A percentile compares a stretch with the other conserved stretches of the same genome.
Evolutionary conservation across 2,329 filamentous ascomycete species (phyloP).

Genomic region (Trichoderma breve): DNA sequence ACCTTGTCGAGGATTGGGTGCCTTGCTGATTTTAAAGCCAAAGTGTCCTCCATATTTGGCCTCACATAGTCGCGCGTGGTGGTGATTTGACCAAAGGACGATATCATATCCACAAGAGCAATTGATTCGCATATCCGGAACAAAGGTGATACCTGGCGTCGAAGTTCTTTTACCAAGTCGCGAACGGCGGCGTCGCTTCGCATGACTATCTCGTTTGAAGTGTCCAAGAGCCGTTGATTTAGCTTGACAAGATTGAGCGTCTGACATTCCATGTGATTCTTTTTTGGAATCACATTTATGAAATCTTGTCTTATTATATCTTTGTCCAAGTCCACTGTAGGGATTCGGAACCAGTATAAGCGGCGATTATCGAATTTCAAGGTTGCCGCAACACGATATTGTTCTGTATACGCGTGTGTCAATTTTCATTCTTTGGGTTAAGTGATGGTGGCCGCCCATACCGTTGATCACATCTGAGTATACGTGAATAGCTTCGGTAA

Average conservation of each 20-base stretch:
- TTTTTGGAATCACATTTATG: conserved; percentile 73
- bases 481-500: conserved; percentile 72
- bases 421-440: background rate
- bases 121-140: conserved; percentile 86
- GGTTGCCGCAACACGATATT: conserved; percentile 55
- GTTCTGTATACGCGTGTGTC: background rate
- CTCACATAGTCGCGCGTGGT: conserved; percentile 59
- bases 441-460: conserved; percentile 33
- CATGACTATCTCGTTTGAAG: conserved; percentile 78
- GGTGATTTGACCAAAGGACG: conserved; percentile 71
- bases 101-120: conserved; percentile 81
- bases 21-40: conserved; percentile 71
- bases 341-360: conserved; percentile 75
- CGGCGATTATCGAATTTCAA: conserved; percentile 75
- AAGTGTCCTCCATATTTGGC: conserved; percentile 64
- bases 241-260: conserved; percentile 81
- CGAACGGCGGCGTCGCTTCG: conserved; percentile 78
- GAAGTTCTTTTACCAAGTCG: conserved; percentile 68
- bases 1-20: conserved; percentile 77
- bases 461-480: conserved; percentile 67
- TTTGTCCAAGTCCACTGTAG: conserved; percentile 60
- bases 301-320: conserved; percentile 58
- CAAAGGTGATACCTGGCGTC: conserved; percentile 66
- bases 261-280: conserved; percentile 79
- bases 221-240: conserved; percentile 73